Percentiles rank a stretch among this genome's conserved stretches.
These are phyloP conservation scores for Fusarium sp. DNA, from an alignment of 2,329 filamentous ascomycete species.

Conservation along the genomic window DNA sequence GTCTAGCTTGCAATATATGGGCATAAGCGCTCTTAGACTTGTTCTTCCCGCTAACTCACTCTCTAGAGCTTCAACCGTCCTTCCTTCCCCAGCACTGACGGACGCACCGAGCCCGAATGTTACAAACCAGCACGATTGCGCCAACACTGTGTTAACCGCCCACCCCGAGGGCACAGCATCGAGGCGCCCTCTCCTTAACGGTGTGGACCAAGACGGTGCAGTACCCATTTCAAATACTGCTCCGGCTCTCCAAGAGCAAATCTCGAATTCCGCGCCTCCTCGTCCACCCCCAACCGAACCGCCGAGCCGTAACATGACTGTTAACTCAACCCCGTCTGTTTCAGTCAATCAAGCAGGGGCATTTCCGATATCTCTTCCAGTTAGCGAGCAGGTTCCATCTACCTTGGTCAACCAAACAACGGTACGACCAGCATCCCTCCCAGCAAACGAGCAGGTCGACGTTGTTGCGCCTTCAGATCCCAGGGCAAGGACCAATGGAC, in stretches of 20 bases:
- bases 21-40: not conserved
- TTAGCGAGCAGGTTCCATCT: not conserved
- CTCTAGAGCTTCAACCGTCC: conserved; percentile 47
- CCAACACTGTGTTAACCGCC: conserved; percentile 38
- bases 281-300: not conserved
- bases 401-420: conserved; percentile 2
- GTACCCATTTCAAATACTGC: conserved; percentile 16
- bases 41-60: conserved; percentile 26
- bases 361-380: not conserved
- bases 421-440: not conserved
- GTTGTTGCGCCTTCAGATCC: not conserved
- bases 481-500: conserved; percentile 3
- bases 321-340: not conserved
- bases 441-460: not conserved
- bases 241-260: conserved; percentile 4
- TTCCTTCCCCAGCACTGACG: conserved; percentile 70
- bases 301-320: not conserved
- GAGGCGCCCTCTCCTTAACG: conserved; percentile 10
- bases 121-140: conserved; percentile 48
- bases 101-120: conserved; percentile 63
- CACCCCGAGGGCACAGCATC: conserved; percentile 18
- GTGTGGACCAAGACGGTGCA: conserved; percentile 16
- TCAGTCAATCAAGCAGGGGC: conserved; percentile 1
- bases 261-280: not conserved
- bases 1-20: not conserved